Conservation (phyloP, 192 early-diverging fungal species). For the Linnemannia elongata region DNA sequence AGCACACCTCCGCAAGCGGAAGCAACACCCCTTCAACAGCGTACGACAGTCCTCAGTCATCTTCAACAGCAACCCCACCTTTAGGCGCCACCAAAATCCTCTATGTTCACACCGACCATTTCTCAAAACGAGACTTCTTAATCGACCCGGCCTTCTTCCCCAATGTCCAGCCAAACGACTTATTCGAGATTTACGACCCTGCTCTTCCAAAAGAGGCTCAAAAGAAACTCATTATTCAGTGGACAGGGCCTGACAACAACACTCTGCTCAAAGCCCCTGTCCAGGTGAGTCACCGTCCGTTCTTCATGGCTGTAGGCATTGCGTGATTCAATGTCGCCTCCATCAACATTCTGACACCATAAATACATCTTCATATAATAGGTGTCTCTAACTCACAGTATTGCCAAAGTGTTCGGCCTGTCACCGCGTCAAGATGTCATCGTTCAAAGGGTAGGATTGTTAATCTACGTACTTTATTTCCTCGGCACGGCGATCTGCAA, state of each 20-base stretch:
- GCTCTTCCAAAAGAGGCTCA: constrained; percentile 29
- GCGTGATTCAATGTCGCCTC: neutral
- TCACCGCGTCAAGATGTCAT: constrained; percentile 71
- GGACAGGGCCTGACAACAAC: constrained; percentile 65
- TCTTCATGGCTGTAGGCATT: neutral
- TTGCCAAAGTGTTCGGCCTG: constrained; percentile 76
- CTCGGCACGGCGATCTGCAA: neutral
- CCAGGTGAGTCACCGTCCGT: constrained; percentile 59
- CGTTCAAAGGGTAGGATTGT: constrained; percentile 66
- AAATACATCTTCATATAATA: constrained; percentile 21
- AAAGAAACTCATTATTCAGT: constrained; percentile 67
- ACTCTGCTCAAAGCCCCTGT: constrained; percentile 65
- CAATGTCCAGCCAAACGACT: constrained; percentile 68
- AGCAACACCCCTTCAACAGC: constrained; percentile 4
- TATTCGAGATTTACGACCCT: constrained; percentile 73
- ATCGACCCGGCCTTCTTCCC: constrained; percentile 80
- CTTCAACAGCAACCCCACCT: constrained; percentile 14
- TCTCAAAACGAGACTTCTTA: constrained; percentile 73
- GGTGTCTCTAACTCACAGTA: constrained; percentile 77
- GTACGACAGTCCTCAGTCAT: neutral
- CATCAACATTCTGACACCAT: neutral
- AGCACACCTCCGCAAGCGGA: neutral
- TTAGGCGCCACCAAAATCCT: constrained; percentile 45
- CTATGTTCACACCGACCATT: constrained; percentile 70
- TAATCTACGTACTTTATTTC: neutral